A percentile compares a stretch with the other conserved stretches of the same genome.
Evolutionary conservation across 192 early-diverging fungal species (phyloP).

Genomic region (Thamnidium elegans): DNA sequence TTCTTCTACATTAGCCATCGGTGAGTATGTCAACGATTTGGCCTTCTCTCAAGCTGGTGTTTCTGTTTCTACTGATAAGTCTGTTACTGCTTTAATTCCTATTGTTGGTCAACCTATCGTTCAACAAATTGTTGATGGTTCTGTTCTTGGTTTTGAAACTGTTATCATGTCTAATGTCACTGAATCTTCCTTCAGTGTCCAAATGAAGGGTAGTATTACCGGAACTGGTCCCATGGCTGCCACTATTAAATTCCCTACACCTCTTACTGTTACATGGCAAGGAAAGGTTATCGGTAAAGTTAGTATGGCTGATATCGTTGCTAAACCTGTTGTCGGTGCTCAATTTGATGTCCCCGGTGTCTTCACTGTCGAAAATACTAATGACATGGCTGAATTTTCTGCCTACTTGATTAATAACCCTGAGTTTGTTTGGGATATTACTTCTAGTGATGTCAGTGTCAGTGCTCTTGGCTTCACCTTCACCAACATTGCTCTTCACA

Average conservation of each 20-base stretch:
- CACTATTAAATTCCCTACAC: constrained; percentile 42
- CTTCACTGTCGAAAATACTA: constrained; percentile 42
- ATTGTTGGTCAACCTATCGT: constrained; percentile 58
- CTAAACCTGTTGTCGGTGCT: constrained; percentile 48
- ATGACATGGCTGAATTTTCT: constrained; percentile 47
- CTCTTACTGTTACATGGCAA: constrained; percentile 38
- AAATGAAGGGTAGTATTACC: constrained; percentile 44
- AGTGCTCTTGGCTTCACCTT: constrained; percentile 52
- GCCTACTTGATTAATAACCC: constrained; percentile 50
- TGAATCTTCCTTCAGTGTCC: constrained; percentile 42
- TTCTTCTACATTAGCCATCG: constrained; percentile 42
- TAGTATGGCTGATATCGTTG: constrained; percentile 41
- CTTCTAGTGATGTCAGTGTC: constrained; percentile 44
- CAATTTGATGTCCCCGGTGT: constrained; percentile 38
- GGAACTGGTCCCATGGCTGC: constrained; percentile 49
- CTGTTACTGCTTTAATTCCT: constrained; percentile 47
- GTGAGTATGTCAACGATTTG: constrained; percentile 49
- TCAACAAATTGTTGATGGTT: constrained; percentile 45
- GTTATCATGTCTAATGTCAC: constrained; percentile 39
- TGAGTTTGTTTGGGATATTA: constrained; percentile 48
- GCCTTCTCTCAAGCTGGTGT: constrained; percentile 42
- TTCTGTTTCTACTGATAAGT: constrained; percentile 43
- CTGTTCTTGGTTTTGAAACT: constrained; percentile 37
- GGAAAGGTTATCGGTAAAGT: constrained; percentile 44
- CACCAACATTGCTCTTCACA: constrained; percentile 46